These are phyloP conservation scores for Bothriochloa decipiens DNA, from an alignment of 176 grass and related monocot species.

Conservation along the genomic window DNA sequence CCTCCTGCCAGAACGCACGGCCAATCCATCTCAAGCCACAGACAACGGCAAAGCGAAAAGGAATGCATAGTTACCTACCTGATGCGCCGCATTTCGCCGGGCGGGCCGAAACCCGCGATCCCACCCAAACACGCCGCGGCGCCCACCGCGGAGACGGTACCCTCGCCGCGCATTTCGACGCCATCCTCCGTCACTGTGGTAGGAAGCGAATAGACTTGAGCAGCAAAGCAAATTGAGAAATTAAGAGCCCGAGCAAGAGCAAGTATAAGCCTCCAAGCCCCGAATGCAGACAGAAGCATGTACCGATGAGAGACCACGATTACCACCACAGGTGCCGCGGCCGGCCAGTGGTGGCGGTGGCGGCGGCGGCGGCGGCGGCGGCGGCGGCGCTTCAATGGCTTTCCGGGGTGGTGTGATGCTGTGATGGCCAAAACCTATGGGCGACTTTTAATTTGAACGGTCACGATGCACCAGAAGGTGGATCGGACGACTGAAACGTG, in stretches of 20 bases:
- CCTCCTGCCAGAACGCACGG: constrained; percentile 34
- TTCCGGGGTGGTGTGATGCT: too few species aligned
- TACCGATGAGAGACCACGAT: too few species aligned
- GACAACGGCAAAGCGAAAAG: not conserved
- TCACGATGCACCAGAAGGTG: not conserved
- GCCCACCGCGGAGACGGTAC: not conserved
- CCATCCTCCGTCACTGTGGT: constrained; percentile 25
- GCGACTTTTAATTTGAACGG: not conserved
- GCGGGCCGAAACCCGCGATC: not conserved
- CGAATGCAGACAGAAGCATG: not conserved
- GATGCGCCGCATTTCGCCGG: constrained; percentile 10
- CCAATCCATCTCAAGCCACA: constrained; percentile 28
- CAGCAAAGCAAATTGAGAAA: not conserved
- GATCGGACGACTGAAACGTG: not conserved
- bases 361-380: not conserved
- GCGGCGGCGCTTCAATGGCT: not conserved
- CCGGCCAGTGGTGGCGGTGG: not conserved
- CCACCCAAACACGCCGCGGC: not conserved
- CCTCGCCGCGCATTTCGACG: constrained; percentile 35
- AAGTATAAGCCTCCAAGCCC: not conserved
- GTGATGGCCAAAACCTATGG: too few species aligned
- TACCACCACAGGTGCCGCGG: not conserved
- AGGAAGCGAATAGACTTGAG: not conserved
- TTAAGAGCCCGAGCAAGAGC: too few species aligned
- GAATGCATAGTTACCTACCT: constrained; percentile 44